These are phyloP conservation scores for Chrysosphaeria jannelii DNA, from an alignment of 2,329 filamentous ascomycete species.

Conservation along the genomic window DNA sequence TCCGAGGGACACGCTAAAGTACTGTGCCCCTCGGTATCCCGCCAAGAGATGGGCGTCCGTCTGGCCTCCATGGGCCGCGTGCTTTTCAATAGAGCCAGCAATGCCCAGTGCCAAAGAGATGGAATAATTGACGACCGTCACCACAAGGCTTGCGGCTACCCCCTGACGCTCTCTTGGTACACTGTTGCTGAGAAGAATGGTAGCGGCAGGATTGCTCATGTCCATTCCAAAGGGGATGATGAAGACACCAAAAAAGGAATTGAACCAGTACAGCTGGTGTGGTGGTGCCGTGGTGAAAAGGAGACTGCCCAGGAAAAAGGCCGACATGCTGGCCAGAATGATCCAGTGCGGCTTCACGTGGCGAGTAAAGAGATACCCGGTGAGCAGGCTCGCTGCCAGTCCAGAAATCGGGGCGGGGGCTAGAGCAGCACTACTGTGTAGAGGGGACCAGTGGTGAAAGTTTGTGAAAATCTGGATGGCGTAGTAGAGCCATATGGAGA, in stretches of 20 bases:
- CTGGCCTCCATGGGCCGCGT: constrained; percentile 6
- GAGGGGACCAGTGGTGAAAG: constrained; percentile 10
- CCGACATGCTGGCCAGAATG: constrained; percentile 14
- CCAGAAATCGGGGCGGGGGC: constrained; percentile 15
- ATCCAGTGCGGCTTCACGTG: constrained; percentile 11
- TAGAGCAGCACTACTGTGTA: constrained; percentile 15
- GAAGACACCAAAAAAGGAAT: constrained; percentile 25
- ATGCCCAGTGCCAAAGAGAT: constrained; percentile 35
- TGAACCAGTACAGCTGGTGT: constrained; percentile 30
- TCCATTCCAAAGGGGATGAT: constrained; percentile 34
- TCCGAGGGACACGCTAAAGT: constrained; percentile 13
- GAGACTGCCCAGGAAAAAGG: constrained; percentile 14
- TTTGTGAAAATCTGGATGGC: constrained; percentile 11
- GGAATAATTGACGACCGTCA: constrained; percentile 36
- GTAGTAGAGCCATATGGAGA: constrained; percentile 14
- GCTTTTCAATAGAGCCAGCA: constrained; percentile 28
- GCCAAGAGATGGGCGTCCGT: constrained; percentile 7
- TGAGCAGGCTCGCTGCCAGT: constrained; percentile 14
- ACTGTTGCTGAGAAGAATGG: constrained; percentile 24
- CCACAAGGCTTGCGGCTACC: constrained; percentile 22
- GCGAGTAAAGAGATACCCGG: constrained; percentile 13
- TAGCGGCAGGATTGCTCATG: constrained; percentile 33
- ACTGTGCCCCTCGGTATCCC: constrained; percentile 12
- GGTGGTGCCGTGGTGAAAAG: constrained; percentile 18
- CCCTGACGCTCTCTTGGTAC: constrained; percentile 16